Conservation (phyloP, 1,284 basidiomycete species). For the Pholiota adiposa region DNA sequence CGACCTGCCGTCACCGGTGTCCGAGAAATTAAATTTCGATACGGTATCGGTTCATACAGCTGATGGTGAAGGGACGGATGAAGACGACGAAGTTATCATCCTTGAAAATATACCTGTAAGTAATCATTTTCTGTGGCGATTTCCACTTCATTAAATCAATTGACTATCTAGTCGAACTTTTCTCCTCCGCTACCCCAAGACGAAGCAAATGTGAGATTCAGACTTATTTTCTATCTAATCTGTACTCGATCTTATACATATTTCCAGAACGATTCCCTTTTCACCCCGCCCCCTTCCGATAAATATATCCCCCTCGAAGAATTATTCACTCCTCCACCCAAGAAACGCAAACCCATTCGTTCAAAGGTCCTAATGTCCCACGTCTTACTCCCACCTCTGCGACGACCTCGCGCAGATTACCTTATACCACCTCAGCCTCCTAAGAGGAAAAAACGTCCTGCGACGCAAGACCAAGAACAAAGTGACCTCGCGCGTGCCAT, state of each 20-base stretch:
- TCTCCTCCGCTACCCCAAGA: too few relatives aligned
- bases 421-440: background rate
- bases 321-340: conserved; percentile 14
- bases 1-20: background rate
- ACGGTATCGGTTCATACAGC: conserved; percentile 15
- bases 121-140: background rate
- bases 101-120: conserved; percentile 17
- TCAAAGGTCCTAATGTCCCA: conserved; percentile 9
- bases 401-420: conserved; percentile 8
- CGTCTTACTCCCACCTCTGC: conserved; percentile 6
- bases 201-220: background rate
- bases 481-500: conserved; percentile 10
- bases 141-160: too few relatives aligned
- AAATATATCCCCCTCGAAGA: conserved; percentile 3
- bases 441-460: background rate
- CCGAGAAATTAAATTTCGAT: conserved; percentile 1
- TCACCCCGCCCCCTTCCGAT: conserved; percentile 12
- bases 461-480: background rate
- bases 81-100: conserved; percentile 17
- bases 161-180: background rate
- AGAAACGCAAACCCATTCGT: background rate
- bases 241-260: background rate
- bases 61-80: conserved; percentile 18
- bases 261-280: conserved; percentile 5
- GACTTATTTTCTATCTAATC: background rate